Conservation (phyloP, 225 moss, liverwort and hornwort species). For the Pleurozium schreberi region DNA sequence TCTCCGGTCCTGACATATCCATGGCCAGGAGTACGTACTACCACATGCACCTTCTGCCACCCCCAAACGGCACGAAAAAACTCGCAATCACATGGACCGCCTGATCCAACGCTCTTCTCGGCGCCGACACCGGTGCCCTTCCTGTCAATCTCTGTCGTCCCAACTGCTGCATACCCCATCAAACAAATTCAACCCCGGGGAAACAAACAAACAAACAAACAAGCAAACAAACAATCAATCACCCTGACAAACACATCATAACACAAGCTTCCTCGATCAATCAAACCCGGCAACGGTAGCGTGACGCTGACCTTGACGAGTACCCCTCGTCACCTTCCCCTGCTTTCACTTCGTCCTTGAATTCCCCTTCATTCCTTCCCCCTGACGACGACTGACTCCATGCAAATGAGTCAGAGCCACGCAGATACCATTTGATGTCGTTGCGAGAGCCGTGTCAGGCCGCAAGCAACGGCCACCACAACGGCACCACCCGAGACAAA, state of each 20-base stretch:
- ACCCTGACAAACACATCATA: background rate
- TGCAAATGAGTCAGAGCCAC: background rate
- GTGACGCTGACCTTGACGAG: background rate
- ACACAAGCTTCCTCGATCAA: background rate
- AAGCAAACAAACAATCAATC: too few species aligned
- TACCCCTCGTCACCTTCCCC: background rate
- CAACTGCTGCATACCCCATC: background rate
- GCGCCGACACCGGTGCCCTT: background rate
- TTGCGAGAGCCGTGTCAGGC: background rate
- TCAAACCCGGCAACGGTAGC: background rate
- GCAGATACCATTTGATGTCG: background rate
- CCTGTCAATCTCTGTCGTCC: background rate
- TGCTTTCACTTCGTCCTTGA: background rate
- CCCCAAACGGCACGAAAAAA: conserved; percentile 9
- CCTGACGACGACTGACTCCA: background rate
- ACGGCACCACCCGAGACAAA: background rate
- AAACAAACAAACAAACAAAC: background rate
- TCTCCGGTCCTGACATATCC: conserved; percentile 2
- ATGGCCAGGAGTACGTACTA: background rate
- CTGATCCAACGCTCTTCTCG: background rate
- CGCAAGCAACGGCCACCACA: conserved; percentile 1
- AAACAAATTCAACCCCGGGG: background rate
- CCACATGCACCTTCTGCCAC: conserved; percentile 7
- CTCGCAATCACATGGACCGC: background rate
- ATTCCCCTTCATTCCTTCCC: background rate